Percentiles rank a stretch among this genome's conserved stretches.
phyloP scores from a whole-genome alignment of 192 early-diverging fungal species.

The Gamsiella multidivaricata region DNA sequence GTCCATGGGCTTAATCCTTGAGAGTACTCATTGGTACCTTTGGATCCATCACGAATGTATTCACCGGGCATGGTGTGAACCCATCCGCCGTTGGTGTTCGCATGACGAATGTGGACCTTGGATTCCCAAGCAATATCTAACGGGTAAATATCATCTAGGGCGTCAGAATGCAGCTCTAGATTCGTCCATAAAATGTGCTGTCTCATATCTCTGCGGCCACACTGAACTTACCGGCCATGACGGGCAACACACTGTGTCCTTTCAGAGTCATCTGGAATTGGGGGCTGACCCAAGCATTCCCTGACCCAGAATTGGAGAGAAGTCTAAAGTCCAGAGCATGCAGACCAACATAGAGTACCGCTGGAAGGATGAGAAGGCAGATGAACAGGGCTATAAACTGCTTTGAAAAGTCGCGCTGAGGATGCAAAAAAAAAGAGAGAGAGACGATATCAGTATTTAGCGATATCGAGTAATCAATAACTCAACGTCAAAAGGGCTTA shows the following conservation, averaged over 20 bases:
- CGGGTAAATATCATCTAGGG: too few relatives aligned
- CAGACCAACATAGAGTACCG: slow-evolving; percentile 79
- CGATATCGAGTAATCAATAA: not conserved
- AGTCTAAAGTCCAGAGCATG: slow-evolving; percentile 91
- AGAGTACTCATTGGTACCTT: slow-evolving; percentile 69
- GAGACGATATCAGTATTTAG: not conserved
- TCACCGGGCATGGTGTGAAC: slow-evolving; percentile 74
- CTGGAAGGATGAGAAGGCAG: slow-evolving; percentile 84
- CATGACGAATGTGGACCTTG: slow-evolving; percentile 70
- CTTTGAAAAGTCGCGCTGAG: slow-evolving; percentile 51
- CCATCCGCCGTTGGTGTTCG: slow-evolving; percentile 79
- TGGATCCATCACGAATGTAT: slow-evolving; percentile 73
- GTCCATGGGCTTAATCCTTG: too few relatives aligned
- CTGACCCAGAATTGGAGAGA: slow-evolving; percentile 83
- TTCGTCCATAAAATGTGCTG: too few relatives aligned
- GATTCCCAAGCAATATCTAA: slow-evolving; percentile 76
- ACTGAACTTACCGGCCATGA: slow-evolving; percentile 72
- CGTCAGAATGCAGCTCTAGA: too few relatives aligned
- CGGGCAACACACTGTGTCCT: slow-evolving; percentile 68
- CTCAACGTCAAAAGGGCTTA: slow-evolving; percentile 1
- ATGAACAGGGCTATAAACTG: slow-evolving; percentile 87
- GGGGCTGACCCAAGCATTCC: slow-evolving; percentile 91
- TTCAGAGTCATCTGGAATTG: slow-evolving; percentile 86
- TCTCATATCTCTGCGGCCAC: too few relatives aligned
- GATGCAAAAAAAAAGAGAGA: not conserved